Percentiles rank a stretch among this genome's conserved stretches.
Evolutionary conservation across 176 grass and related monocot species (phyloP).

Genomic region (Thinopyrum elongatum): DNA sequence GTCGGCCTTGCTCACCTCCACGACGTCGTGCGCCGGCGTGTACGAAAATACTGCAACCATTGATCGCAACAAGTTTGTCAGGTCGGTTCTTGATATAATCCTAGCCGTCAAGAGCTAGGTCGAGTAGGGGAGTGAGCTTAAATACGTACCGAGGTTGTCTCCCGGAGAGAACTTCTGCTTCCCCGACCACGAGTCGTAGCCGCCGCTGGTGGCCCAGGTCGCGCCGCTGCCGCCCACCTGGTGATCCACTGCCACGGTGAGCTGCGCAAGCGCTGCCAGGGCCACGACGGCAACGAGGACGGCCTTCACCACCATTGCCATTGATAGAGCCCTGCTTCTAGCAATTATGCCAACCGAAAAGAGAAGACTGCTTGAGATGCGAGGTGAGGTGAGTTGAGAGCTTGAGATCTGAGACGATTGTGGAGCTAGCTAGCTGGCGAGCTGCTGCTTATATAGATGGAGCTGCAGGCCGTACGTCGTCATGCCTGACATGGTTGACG

Average conservation of each 20-base stretch:
- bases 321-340: not conserved
- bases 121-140: not conserved
- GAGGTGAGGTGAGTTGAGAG: not conserved
- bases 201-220: constrained; percentile 33
- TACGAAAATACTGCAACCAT: constrained; percentile 49
- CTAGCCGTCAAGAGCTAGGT: not conserved
- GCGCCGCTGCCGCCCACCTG: constrained; percentile 26
- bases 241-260: constrained; percentile 26
- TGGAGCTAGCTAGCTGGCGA: constrained; percentile 1
- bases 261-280: constrained; percentile 22
- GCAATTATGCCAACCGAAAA: not conserved
- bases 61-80: not conserved
- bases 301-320: constrained; percentile 19
- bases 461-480: not conserved
- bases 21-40: constrained; percentile 54
- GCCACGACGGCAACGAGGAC: constrained; percentile 3
- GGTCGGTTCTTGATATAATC: not conserved
- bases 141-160: constrained; percentile 36
- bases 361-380: not conserved
- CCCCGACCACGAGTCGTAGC: constrained; percentile 31
- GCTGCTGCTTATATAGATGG: not conserved
- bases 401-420: not conserved
- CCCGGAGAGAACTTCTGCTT: constrained; percentile 21
- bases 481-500: constrained; percentile 25
- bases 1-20: constrained; percentile 54